These are phyloP conservation scores for Cyberlindnera veronae DNA, from an alignment of 805 yeast genomes.

Conservation along the genomic window DNA sequence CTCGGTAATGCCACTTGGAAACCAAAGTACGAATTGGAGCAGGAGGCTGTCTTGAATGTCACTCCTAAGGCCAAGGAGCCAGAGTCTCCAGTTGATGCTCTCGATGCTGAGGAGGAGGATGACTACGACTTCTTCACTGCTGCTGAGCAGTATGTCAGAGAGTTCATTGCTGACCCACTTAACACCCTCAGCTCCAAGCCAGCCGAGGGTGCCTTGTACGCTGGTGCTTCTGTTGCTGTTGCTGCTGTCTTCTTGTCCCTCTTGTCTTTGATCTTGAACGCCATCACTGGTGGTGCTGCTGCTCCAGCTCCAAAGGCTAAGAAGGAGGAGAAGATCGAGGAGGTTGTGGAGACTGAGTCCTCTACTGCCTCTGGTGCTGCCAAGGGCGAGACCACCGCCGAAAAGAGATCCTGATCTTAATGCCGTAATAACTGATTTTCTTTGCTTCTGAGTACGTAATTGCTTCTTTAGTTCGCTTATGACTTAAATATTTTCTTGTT, in stretches of 20 bases:
- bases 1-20: constrained; percentile 75
- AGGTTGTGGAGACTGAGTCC: constrained; percentile 11
- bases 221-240: constrained; percentile 37
- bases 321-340: constrained; percentile 12
- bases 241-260: constrained; percentile 43
- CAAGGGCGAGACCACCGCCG: constrained; percentile 17
- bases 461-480: no score
- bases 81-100: background rate
- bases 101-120: background rate
- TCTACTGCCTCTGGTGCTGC: constrained; percentile 17
- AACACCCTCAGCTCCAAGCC: constrained; percentile 44
- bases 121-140: constrained; percentile 19
- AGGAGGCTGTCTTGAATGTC: constrained; percentile 22
- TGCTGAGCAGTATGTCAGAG: constrained; percentile 34
- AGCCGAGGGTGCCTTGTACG: constrained; percentile 46
- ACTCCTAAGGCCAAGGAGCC: constrained; percentile 3
- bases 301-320: constrained; percentile 3
- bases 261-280: constrained; percentile 32
- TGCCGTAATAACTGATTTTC: no score
- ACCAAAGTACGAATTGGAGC: constrained; percentile 52
- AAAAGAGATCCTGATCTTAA: constrained; percentile 17
- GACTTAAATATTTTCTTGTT: no score
- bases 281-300: constrained; percentile 25
- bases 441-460: no score
- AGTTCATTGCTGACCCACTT: constrained; percentile 43